Evolutionary conservation across 108 stramenopile genomes (phyloP).

Genomic region (Pseudonitzschia multiseries): DNA sequence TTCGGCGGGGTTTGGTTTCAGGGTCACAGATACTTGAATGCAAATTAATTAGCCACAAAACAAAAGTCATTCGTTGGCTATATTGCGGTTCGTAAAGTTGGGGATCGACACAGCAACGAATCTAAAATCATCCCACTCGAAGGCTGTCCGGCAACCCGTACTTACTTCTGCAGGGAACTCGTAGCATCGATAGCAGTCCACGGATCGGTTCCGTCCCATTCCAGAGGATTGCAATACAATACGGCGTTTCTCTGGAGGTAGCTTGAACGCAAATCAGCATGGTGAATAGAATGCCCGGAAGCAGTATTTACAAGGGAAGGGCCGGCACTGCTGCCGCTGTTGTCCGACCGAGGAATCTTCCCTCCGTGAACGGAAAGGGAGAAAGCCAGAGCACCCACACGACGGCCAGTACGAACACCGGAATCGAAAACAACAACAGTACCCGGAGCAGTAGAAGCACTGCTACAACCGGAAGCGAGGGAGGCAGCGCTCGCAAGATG

Average conservation of each 20-base stretch:
- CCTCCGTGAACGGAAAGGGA: background rate
- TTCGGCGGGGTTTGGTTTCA: no score
- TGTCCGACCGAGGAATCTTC: background rate
- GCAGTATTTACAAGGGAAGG: background rate
- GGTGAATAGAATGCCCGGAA: background rate
- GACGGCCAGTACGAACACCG: background rate
- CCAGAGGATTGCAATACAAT: no score
- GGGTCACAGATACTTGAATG: no score
- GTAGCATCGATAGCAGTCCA: no score
- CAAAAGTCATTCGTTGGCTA: no score
- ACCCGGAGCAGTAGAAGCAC: background rate
- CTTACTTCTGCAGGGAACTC: no score
- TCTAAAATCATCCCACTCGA: background rate
- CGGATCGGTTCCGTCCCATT: no score
- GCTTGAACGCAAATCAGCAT: background rate
- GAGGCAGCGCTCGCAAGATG: conserved; percentile 3
- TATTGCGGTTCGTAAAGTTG: background rate
- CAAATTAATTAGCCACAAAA: no score
- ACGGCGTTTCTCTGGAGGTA: no score
- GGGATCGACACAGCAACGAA: background rate
- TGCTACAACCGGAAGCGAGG: background rate
- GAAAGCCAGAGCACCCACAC: background rate
- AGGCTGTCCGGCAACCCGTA: no score
- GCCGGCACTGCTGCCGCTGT: background rate
- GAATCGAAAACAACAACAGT: background rate